Evolutionary conservation across 805 yeast genomes (phyloP), one percentile per base, ranked within the genome.

Genomic region (Saccharomycopsis sp.): DNA sequence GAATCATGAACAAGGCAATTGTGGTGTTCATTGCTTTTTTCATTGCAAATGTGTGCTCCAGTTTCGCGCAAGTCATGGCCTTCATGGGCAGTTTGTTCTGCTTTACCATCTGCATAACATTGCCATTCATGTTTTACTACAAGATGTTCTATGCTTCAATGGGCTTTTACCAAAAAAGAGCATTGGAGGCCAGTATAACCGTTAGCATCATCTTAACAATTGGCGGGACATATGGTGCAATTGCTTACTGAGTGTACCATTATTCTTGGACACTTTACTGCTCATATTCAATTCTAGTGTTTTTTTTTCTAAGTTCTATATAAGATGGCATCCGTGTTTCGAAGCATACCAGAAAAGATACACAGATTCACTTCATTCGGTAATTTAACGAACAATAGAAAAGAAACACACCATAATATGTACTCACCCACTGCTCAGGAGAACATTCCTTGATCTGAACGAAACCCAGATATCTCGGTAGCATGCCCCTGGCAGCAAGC

Each of bases 71-170:
- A 43, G 71, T 84, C 39, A 77, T 84, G 66, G 79, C 88, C 1
- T 68, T 84, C 36, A 55, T 82, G 48, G 94, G 94, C 2, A 67
- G 83, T 21, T 69, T 81, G 2, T 72, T 84, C 43, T 82, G 92
- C 50, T 77, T 80, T 53, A 67, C 80, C 3, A 74, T 83, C 31
- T 83, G 94, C 56, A 63, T 83, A 39, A 73, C 81, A 2, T 67
- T 77, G 27, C 94, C 94, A 2, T 57, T 80, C 9, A 53, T 68
- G 8, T 83, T 83, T 57, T 80, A 84, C 57, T 54, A 76, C 38
- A 68, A 62, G 50, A 56, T 77, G 17, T 71, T 68, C 53, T 55
- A 56, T 3, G 50, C 56, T 4, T 62, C 63, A 23, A 52, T 77
- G 15, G 25, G 60, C 1, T 12, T 30, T 1, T 5, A 42, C 2